Percentiles rank a stretch among this genome's conserved stretches.
Conservation (phyloP, 495 filamentous ascomycete genomes). For the Hyaloscypha bicolor region DNA sequence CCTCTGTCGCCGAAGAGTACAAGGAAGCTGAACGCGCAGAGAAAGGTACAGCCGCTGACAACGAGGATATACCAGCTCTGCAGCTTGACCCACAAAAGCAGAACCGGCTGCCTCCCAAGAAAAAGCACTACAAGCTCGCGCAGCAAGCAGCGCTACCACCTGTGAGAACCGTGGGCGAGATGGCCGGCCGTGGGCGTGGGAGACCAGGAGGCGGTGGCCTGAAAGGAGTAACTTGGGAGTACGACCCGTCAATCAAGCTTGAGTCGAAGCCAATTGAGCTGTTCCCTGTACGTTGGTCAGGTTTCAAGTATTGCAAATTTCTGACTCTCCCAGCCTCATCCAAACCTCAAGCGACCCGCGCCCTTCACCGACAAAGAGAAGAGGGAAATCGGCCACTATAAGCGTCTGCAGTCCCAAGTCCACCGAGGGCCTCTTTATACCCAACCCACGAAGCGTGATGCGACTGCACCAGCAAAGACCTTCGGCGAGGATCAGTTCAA, state of each 20-base stretch:
- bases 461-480: constrained; percentile 31
- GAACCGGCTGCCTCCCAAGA: neutral
- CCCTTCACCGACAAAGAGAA: constrained; percentile 43
- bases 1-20: neutral
- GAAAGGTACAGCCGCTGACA: neutral
- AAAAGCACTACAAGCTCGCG: neutral
- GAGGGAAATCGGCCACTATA: constrained; percentile 46
- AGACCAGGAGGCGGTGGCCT: constrained; percentile 33
- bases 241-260: constrained; percentile 39
- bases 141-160: constrained; percentile 7
- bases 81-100: neutral
- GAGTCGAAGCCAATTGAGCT: constrained; percentile 46
- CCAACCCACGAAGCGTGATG: constrained; percentile 33
- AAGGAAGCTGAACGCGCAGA: neutral
- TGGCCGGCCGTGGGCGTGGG: constrained; percentile 38
- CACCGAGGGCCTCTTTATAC: constrained; percentile 54
- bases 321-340: constrained; percentile 29
- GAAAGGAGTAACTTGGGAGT: constrained; percentile 36
- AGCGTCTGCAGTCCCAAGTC: constrained; percentile 48
- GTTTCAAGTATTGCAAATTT: neutral
- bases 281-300: constrained; percentile 39
- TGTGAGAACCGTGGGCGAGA: neutral
- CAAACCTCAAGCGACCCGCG: constrained; percentile 44
- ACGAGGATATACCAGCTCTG: neutral
- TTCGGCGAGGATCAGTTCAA: constrained; percentile 55